Evolutionary conservation across 2,329 filamentous ascomycete species (phyloP).

Genomic region (Aspergillus piperis): DNA sequence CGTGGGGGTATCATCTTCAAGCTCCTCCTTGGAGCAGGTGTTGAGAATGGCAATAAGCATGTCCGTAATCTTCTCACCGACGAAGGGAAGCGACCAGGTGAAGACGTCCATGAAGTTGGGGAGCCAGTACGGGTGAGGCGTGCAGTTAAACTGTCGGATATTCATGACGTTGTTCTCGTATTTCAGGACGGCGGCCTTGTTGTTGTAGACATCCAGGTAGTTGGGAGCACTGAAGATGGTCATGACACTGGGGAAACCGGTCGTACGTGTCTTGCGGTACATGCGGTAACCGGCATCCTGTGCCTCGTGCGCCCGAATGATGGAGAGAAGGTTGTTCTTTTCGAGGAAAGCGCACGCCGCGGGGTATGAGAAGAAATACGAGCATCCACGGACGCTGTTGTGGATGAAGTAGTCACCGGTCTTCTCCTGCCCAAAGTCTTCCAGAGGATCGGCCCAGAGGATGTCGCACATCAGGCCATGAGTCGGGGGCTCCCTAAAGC

Average conservation of each 20-base stretch:
- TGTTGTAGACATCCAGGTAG: constrained; percentile 99
- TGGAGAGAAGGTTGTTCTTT: constrained; percentile 96
- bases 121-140: constrained; percentile 97
- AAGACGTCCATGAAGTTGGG: constrained; percentile 99
- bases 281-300: constrained; percentile 98
- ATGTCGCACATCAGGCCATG: constrained; percentile 99
- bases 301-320: constrained; percentile 96
- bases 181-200: constrained; percentile 97
- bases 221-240: constrained; percentile 99
- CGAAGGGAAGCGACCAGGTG: constrained; percentile 98
- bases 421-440: constrained; percentile 99
- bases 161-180: constrained; percentile 99
- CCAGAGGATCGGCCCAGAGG: constrained; percentile 95
- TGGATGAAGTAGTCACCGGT: constrained; percentile 96
- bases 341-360: constrained; percentile 96
- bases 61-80: constrained; percentile 98
- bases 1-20: constrained; percentile 82
- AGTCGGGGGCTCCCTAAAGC: constrained; percentile 95
- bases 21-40: constrained; percentile 98
- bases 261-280: constrained; percentile 98
- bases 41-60: constrained; percentile 99
- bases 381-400: constrained; percentile 97
- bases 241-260: constrained; percentile 98
- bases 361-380: constrained; percentile 98
- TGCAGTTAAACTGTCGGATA: constrained; percentile 99